A percentile compares a stretch with the other conserved stretches of the same genome.
Conservation (phyloP, 441 rosid genomes). For the Capsella rubella region DNA sequence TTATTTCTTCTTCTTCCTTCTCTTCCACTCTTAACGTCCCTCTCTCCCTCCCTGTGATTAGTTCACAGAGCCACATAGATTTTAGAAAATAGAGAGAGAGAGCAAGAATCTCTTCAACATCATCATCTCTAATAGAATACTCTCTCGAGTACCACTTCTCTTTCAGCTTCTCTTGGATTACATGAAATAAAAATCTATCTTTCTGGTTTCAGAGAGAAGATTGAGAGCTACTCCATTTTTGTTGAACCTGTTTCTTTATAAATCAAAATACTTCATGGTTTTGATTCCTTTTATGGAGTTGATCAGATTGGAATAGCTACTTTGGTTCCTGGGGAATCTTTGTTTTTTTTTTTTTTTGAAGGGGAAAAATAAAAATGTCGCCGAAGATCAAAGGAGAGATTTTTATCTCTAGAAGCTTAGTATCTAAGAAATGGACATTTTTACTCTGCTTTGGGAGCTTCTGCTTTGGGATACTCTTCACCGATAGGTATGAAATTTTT, state of each 20-base stretch:
- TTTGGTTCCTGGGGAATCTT: constrained; percentile 11
- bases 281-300: constrained; percentile 17
- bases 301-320: not conserved
- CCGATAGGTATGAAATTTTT: constrained; percentile 64
- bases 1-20: constrained; percentile 32
- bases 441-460: constrained; percentile 78
- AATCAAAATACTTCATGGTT: not conserved
- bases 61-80: constrained; percentile 22
- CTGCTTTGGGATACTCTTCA: constrained; percentile 85
- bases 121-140: not conserved
- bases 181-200: constrained; percentile 19
- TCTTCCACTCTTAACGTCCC: constrained; percentile 29
- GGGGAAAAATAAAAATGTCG: constrained; percentile 31
- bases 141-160: not conserved
- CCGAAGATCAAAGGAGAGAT: constrained; percentile 52
- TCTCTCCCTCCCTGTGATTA: not conserved
- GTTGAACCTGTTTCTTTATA: not conserved
- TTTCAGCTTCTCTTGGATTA: not conserved
- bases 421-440: constrained; percentile 77
- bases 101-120: not conserved
- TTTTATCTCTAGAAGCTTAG: constrained; percentile 49
- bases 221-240: constrained; percentile 23
- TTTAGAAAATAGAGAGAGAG: not conserved
- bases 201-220: constrained; percentile 29
- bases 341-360: not conserved